Evolutionary conservation across 1,284 basidiomycete genomes (phyloP).

Genomic region (Cystobasidium sp.): DNA sequence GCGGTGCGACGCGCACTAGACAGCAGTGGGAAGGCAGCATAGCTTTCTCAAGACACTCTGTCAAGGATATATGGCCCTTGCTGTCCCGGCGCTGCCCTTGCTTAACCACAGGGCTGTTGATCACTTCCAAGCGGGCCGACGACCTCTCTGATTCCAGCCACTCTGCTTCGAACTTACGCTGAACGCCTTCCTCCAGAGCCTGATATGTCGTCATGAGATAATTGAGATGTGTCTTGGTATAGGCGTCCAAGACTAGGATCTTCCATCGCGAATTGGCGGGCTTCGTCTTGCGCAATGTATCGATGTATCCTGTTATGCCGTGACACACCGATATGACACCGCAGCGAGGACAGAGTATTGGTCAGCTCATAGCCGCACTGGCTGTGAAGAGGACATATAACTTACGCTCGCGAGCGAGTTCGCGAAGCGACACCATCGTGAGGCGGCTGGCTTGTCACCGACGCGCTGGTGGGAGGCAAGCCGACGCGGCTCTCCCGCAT

Average conservation of each 20-base stretch:
- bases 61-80: too few species aligned
- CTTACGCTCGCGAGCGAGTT: conserved; percentile 35
- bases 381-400: conserved; percentile 1
- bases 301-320: conserved; percentile 50
- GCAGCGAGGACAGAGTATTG: neutral
- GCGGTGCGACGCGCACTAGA: too few species aligned
- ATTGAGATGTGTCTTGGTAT: conserved; percentile 81
- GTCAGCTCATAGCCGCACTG: conserved; percentile 6
- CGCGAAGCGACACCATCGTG: conserved; percentile 34
- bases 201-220: conserved; percentile 91
- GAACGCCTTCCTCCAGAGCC: conserved; percentile 90
- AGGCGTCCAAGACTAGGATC: conserved; percentile 92
- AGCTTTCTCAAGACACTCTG: too few species aligned
- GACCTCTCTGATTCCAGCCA: neutral
- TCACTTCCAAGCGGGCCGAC: conserved; percentile 3
- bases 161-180: conserved; percentile 65
- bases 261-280: conserved; percentile 70
- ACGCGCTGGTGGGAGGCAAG: neutral
- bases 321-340: conserved; percentile 2
- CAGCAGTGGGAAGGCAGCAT: too few species aligned
- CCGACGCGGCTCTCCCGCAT: neutral
- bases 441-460: neutral
- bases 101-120: neutral
- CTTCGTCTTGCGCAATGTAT: conserved; percentile 49
- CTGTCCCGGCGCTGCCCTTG: too few species aligned